Percentiles rank a stretch among this genome's conserved stretches.
Evolutionary conservation across 306 rosid species (phyloP).

Genomic region (Aeschynomene evenia): DNA sequence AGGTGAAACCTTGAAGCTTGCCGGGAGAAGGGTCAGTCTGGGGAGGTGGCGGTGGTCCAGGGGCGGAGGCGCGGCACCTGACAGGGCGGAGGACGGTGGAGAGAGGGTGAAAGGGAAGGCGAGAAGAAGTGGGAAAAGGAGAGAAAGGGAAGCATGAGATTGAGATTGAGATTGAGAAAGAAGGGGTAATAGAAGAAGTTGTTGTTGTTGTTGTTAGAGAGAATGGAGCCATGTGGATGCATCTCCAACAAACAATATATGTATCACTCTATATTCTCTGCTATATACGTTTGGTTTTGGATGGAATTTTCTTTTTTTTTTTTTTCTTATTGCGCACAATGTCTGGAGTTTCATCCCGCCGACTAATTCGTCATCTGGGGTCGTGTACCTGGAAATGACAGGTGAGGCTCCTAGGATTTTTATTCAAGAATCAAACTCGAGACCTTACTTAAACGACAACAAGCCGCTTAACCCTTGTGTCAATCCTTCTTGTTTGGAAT

Average conservation of each 20-base stretch:
- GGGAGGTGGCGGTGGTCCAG: slow-evolving; percentile 53
- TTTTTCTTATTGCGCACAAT: too few species aligned
- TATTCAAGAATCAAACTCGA: too few species aligned
- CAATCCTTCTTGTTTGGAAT: too few species aligned
- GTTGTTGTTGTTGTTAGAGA: slow-evolving; percentile 3
- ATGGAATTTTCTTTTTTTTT: too few species aligned
- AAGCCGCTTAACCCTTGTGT: too few species aligned
- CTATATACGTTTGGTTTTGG: background rate
- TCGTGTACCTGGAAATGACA: too few species aligned
- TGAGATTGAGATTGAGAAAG: background rate
- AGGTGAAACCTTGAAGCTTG: slow-evolving; percentile 31
- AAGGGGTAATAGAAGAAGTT: background rate
- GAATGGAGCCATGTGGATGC: slow-evolving; percentile 44
- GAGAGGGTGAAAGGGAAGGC: slow-evolving; percentile 26
- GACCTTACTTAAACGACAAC: too few species aligned
- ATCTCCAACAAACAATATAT: background rate
- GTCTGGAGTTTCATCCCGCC: too few species aligned
- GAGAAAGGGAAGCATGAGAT: slow-evolving; percentile 23
- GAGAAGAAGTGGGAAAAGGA: slow-evolving; percentile 12
- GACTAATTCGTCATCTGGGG: too few species aligned
- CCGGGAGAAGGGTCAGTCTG: slow-evolving; percentile 35
- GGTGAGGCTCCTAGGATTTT: too few species aligned
- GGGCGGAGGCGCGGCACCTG: slow-evolving; percentile 46
- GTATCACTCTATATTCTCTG: background rate
- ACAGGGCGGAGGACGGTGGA: slow-evolving; percentile 18